A percentile compares a stretch with the other conserved stretches of the same genome.
Conservation (phyloP, 1,284 basidiomycete genomes). For the Microbotryomycetes sp. region DNA sequence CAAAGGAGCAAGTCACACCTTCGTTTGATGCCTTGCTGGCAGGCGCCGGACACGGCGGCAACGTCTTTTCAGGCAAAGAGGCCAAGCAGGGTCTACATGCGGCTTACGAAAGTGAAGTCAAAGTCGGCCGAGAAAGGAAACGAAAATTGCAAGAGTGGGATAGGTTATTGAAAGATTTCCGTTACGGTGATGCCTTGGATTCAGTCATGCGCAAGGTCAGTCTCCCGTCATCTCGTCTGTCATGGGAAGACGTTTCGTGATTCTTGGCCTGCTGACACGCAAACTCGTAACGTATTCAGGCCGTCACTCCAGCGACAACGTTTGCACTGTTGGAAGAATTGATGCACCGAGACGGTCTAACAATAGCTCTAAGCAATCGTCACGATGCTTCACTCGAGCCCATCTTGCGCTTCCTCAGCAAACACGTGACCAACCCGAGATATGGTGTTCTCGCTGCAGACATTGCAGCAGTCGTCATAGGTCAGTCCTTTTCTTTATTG, state of each 20-base stretch:
- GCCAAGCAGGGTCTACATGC: conserved; percentile 29
- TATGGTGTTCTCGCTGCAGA: conserved; percentile 85
- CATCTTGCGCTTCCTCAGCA: conserved; percentile 72
- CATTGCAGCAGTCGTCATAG: conserved; percentile 71
- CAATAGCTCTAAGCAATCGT: conserved; percentile 75
- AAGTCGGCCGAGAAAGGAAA: conserved; percentile 51
- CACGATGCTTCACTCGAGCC: conserved; percentile 94
- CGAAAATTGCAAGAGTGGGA: conserved; percentile 82
- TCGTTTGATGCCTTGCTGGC: conserved; percentile 27
- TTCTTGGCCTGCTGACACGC: neutral
- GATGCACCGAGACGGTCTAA: conserved; percentile 82
- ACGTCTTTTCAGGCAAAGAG: conserved; percentile 22
- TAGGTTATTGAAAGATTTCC: conserved; percentile 80
- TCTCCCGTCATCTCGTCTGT: neutral
- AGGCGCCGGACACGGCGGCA: conserved; percentile 25
- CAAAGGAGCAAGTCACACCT: conserved; percentile 17
- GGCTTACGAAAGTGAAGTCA: conserved; percentile 26
- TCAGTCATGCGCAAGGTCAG: conserved; percentile 73
- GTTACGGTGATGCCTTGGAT: conserved; percentile 90
- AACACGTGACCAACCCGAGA: conserved; percentile 79
- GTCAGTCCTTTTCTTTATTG: conserved; percentile 47
- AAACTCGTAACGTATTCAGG: conserved; percentile 42
- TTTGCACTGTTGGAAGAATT: conserved; percentile 93
- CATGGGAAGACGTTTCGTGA: neutral
- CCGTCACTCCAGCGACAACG: conserved; percentile 70